Evolutionary conservation across 1,284 basidiomycete species (phyloP), one percentile per base, ranked within the genome.

Genomic region (Heterobasidion parviporum): DNA sequence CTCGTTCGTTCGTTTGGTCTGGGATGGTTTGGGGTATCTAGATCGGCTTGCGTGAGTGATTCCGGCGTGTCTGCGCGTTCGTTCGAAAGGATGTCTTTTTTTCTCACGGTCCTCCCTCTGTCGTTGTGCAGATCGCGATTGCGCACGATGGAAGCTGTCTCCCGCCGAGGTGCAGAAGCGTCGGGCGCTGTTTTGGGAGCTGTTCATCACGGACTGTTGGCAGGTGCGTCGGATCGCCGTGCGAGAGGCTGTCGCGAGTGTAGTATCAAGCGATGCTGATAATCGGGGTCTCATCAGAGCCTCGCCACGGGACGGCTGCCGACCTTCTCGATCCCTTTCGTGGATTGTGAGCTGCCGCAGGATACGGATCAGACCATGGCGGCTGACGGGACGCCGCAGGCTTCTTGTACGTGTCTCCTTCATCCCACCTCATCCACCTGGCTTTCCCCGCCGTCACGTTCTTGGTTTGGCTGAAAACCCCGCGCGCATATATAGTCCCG

Each of bases 251-350:
- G 26, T n/a, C 38, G 3, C 3, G 38, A 8, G 38, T 8, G 38
- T 41, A 41, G 10, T 41, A 18, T n/a, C 45, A 26, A 26, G 26
- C 26, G 38, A 41, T 41, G 38, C 38, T 41, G 38, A 41, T 41
- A 10, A n/a, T 32, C 6, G 15, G 18, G 20, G 16, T 48, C 44
- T 26, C 33, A 54, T 54, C 59, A 86, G 85, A 86, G 81, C 62
- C 84, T 85, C 62, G 74, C 72, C 15, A 78, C 79, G 44, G 86
- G 83, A 2, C 70, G 83, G 55, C 85, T 81, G 15, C 79, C 82
- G 16, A 77, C 69, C 53, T 74, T 83, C 57, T 78, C 75, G 18
- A 62, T 76, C 12, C 67, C 73, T 4, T 84, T 77, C 65, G 73
- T 82, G 36, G 84, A 87, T 54, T 80, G 77, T 45, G 72, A 77